These are phyloP conservation scores for Kwoniella newhampshirensis DNA, from an alignment of 768 basidiomycete species.

Conservation along the genomic window DNA sequence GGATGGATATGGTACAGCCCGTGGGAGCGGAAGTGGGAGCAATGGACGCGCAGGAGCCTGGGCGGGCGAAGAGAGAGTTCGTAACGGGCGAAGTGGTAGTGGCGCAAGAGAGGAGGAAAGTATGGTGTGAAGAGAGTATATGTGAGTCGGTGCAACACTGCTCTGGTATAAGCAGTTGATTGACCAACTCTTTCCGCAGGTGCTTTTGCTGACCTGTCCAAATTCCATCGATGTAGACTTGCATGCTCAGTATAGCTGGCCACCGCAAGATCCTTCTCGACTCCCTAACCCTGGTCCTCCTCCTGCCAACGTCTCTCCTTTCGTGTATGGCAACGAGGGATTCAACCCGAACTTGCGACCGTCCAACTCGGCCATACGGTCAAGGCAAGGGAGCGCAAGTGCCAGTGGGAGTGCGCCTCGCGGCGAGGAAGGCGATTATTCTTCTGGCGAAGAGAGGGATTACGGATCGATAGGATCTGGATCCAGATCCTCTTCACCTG, in stretches of 20 bases:
- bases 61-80: conserved; percentile 15
- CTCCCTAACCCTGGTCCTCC: conserved; percentile 39
- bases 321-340: conserved; percentile 73
- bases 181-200: conserved; percentile 11
- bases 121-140: conserved; percentile 19
- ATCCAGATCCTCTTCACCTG: conserved; percentile 38
- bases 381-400: neutral
- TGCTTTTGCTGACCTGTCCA: conserved; percentile 14
- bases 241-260: conserved; percentile 62
- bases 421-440: conserved; percentile 11
- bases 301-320: conserved; percentile 57
- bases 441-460: conserved; percentile 29
- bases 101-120: conserved; percentile 13
- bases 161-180: neutral
- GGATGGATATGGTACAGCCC: conserved; percentile 22
- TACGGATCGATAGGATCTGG: conserved; percentile 5
- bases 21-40: conserved; percentile 23
- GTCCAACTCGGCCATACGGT: conserved; percentile 57
- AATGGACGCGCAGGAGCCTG: conserved; percentile 14
- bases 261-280: conserved; percentile 66
- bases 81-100: conserved; percentile 15
- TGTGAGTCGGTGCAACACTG: conserved; percentile 1
- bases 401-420: neutral
- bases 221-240: conserved; percentile 48
- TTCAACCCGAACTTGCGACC: conserved; percentile 75